Base-by-base conservation (phyloP, 2,329 filamentous ascomycete genomes). In the Phyllosticta citriasiana region DNA sequence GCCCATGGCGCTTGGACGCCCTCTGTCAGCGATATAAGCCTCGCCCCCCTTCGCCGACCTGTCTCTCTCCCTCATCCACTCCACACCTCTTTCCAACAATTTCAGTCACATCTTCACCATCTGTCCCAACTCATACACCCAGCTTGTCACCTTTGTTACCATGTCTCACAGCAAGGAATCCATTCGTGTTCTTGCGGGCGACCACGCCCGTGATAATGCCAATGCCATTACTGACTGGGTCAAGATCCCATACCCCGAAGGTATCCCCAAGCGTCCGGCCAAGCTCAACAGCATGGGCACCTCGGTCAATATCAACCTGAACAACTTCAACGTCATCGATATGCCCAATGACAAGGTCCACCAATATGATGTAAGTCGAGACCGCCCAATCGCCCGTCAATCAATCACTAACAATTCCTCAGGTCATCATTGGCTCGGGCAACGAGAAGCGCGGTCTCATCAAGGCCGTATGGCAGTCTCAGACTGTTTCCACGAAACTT, bases 281-380 rank as follows among this genome's bases (percentile, higher is more conserved):
- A 67, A 67, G 59, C 69, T 74, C 68, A 74, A 72, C 63, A 72
- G 63, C 53, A 70, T 72, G 50, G 80, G 79, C 47, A 71, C 65
- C 33, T 67, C 73, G 25, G 68, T 72, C 30, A 68, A 69, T 40
- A 67, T 82, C 22, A 73, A 70, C 0, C 75, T 96, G 47, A 97
- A 97, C 71, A 85, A 90, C 10, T 96, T 87, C 73, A 80, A 85
- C 0, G 86, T 97, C 60, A 74, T 72, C 0, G 74, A 77, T 9
- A 84, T 86, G 60, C 85, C 85, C 0, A 79, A 73, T 2, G 81
- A 78, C 12, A 82, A 83, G 0, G 83, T 97, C 24, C 86, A 86
- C 64, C 92, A 97, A 70, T 97, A 93, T 67, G 91, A 96, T 76
- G 89, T 92, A 76, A 81, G 88, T 81, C 14, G 14, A 9, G 50